Evolutionary conservation across 2,329 filamentous ascomycete genomes (phyloP).

Genomic region (Neonectria hederae): DNA sequence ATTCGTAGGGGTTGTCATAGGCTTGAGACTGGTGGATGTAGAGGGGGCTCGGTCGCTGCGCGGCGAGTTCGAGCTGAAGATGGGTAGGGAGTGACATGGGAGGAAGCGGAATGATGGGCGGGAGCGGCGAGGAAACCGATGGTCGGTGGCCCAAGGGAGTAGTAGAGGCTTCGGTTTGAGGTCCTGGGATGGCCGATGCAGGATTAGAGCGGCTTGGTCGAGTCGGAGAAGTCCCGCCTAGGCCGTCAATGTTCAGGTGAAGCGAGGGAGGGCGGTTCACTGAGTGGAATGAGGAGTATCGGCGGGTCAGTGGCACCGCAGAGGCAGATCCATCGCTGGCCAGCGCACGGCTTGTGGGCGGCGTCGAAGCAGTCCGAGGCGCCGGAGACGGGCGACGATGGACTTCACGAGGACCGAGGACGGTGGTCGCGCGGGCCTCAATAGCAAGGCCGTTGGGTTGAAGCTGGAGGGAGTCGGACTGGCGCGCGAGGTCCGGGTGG

Average conservation of each 20-base stretch:
- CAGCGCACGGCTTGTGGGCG: constrained; percentile 57
- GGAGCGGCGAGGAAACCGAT: constrained; percentile 57
- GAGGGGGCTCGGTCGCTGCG: constrained; percentile 69
- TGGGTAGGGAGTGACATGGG: constrained; percentile 74
- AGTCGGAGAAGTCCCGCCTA: constrained; percentile 33
- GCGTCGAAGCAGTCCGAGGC: constrained; percentile 61
- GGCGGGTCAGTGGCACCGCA: constrained; percentile 50
- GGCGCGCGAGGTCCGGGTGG: constrained; percentile 36
- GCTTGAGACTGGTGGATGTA: constrained; percentile 70
- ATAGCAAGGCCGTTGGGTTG: constrained; percentile 39
- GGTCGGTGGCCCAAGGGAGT: constrained; percentile 32
- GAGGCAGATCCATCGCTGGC: constrained; percentile 39
- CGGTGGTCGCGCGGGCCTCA: constrained; percentile 34
- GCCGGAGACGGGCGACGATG: constrained; percentile 48
- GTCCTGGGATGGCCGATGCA: constrained; percentile 40
- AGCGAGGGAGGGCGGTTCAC: constrained; percentile 54
- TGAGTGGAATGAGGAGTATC: constrained; percentile 63
- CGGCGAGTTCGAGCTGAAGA: constrained; percentile 71
- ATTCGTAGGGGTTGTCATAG: constrained; percentile 81
- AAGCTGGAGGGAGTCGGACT: constrained; percentile 24
- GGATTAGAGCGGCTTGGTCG: constrained; percentile 27
- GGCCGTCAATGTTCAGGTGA: constrained; percentile 52
- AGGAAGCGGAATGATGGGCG: constrained; percentile 67
- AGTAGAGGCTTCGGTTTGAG: constrained; percentile 35
- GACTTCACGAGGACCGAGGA: constrained; percentile 28